phyloP scores from a whole-genome alignment of 805 yeast genomes.

The Millerozyma miso region DNA sequence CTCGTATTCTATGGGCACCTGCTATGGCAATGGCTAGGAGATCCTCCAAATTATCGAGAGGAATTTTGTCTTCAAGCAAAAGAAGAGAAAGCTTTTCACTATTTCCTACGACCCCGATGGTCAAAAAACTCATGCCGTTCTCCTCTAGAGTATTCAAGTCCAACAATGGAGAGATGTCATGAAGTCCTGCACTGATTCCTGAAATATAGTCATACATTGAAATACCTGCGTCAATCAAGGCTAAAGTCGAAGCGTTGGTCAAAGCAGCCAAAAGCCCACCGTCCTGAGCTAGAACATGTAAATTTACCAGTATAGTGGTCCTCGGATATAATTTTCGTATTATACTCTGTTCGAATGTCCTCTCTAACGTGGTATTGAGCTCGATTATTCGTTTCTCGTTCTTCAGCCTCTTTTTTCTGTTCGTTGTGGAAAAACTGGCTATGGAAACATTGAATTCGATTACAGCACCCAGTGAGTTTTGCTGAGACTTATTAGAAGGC shows the following conservation, averaged over 20 bases:
- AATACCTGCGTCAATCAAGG: constrained; percentile 91
- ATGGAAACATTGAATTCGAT: constrained; percentile 63
- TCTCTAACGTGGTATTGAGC: constrained; percentile 58
- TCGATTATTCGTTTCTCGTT: constrained; percentile 71
- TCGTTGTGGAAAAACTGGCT: constrained; percentile 77
- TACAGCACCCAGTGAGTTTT: constrained; percentile 48
- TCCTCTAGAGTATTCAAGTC: constrained; percentile 85
- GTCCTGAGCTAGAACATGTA: constrained; percentile 82
- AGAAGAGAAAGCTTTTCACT: constrained; percentile 74
- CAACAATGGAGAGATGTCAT: constrained; percentile 69
- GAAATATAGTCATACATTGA: constrained; percentile 89
- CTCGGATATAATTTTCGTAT: constrained; percentile 75
- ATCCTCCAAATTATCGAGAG: constrained; percentile 73
- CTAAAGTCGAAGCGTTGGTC: constrained; percentile 82
- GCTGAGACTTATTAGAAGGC: constrained; percentile 55
- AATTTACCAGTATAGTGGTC: constrained; percentile 68
- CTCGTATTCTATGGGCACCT: constrained; percentile 79
- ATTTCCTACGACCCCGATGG: constrained; percentile 81
- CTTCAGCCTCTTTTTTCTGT: constrained; percentile 63
- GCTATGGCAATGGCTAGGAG: constrained; percentile 79
- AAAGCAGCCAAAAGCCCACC: constrained; percentile 82
- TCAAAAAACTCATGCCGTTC: constrained; percentile 71
- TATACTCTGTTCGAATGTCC: constrained; percentile 72
- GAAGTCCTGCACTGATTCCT: constrained; percentile 74
- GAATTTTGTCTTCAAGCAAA: constrained; percentile 77